Evolutionary conservation across 2,329 filamentous ascomycete genomes (phyloP).

Genomic region (Achaetomium macrosporum): DNA sequence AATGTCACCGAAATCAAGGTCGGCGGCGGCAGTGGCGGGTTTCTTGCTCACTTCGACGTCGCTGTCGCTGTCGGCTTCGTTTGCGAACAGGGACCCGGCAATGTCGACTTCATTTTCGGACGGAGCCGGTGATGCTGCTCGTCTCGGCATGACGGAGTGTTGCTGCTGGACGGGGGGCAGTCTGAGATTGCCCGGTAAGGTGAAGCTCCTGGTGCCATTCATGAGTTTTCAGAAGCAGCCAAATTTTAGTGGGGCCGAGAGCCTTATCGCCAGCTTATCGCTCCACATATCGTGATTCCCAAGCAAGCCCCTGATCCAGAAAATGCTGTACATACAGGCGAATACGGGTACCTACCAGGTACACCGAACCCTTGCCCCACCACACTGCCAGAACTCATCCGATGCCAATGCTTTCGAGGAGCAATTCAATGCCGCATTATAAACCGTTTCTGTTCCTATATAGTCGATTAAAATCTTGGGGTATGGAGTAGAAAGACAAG

Average conservation of each 20-base stretch:
- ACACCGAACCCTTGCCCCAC: no score
- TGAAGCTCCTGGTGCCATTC: not conserved
- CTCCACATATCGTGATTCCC: no score
- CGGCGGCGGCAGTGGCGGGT: constrained; percentile 36
- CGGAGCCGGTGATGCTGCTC: constrained; percentile 70
- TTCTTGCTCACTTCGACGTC: constrained; percentile 29
- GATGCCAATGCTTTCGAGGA: no score
- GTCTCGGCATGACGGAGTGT: constrained; percentile 55
- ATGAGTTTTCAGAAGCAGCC: constrained; percentile 16
- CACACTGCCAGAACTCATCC: no score
- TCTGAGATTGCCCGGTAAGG: not conserved
- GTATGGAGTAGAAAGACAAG: no score
- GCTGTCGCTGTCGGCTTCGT: constrained; percentile 43
- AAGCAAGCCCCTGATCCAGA: no score
- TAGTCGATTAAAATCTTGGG: no score
- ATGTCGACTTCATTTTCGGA: constrained; percentile 95
- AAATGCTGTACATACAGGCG: no score
- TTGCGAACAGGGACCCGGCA: constrained; percentile 66
- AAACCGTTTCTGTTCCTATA: no score
- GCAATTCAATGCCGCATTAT: no score
- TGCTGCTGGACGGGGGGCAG: constrained; percentile 1
- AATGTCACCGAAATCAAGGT: constrained; percentile 56
- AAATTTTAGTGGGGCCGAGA: constrained; percentile 24
- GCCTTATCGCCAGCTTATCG: constrained; percentile 20
- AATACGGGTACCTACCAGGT: no score